Evolutionary conservation across 2,329 filamentous ascomycete species (phyloP).

Genomic region (Rhinocladiella similis): DNA sequence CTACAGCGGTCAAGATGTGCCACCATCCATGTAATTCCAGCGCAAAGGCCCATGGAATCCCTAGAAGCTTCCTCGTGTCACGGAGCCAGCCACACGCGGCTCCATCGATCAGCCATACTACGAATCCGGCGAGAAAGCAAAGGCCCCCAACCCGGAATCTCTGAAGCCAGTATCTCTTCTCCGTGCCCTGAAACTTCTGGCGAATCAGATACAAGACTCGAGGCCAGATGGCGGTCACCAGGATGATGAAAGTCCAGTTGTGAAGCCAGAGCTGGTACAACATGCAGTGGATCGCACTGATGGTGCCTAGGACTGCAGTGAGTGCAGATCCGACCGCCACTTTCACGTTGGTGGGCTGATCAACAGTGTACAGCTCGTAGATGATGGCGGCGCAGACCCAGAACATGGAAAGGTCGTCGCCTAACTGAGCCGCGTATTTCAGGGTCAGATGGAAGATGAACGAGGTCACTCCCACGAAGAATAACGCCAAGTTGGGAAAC

Average conservation of each 20-base stretch:
- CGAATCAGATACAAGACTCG: constrained; percentile 22
- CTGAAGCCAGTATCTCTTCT: constrained; percentile 16
- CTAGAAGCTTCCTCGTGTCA: constrained; percentile 23
- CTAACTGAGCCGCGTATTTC: constrained; percentile 27
- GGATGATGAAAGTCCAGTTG: constrained; percentile 16
- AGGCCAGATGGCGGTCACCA: constrained; percentile 24
- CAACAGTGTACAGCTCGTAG: constrained; percentile 24
- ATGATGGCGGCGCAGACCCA: constrained; percentile 26
- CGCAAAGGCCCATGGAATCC: constrained; percentile 31
- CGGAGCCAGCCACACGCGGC: constrained; percentile 28
- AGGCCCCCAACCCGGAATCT: constrained; percentile 22
- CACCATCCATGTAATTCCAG: constrained; percentile 37
- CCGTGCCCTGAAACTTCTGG: constrained; percentile 9
- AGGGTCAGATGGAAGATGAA: constrained; percentile 29
- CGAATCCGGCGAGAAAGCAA: constrained; percentile 22
- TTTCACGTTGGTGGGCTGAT: constrained; percentile 8
- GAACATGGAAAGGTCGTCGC: constrained; percentile 28
- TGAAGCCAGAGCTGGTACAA: constrained; percentile 24
- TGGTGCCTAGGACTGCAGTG: constrained; percentile 19
- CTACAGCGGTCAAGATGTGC: constrained; percentile 28
- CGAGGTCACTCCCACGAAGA: constrained; percentile 30
- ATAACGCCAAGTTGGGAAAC: constrained; percentile 27
- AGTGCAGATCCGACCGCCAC: constrained; percentile 13
- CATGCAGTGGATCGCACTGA: constrained; percentile 21
- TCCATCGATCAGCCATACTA: constrained; percentile 32